These are phyloP conservation scores for Samsoniella hepiali DNA, from an alignment of 2,329 filamentous ascomycete genomes.

Conservation along the genomic window DNA sequence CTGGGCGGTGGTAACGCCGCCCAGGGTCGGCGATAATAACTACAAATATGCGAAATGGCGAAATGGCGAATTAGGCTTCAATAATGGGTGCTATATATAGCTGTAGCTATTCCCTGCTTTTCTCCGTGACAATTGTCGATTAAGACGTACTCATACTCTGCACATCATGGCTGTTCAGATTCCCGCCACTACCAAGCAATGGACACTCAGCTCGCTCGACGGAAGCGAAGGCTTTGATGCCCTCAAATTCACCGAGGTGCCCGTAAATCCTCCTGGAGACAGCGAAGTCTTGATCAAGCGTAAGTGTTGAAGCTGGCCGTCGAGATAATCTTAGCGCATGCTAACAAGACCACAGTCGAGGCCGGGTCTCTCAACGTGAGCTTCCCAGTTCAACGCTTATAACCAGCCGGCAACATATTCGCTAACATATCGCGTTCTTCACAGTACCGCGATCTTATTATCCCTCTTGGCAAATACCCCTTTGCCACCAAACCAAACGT, in stretches of 20 bases:
- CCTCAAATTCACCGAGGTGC: slow-evolving; percentile 53
- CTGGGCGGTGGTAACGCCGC: not conserved
- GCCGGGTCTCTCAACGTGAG: slow-evolving; percentile 49
- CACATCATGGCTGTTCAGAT: slow-evolving; percentile 6
- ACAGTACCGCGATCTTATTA: slow-evolving; percentile 50
- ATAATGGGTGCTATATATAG: too few species aligned
- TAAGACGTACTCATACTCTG: not conserved
- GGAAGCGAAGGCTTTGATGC: slow-evolving; percentile 50
- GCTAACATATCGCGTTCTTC: not conserved
- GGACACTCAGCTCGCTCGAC: slow-evolving; percentile 49
- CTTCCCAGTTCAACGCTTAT: too few species aligned
- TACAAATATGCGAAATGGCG: not conserved
- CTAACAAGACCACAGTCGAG: slow-evolving; percentile 33
- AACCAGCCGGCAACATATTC: too few species aligned
- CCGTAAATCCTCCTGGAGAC: slow-evolving; percentile 62
- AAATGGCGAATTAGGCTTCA: not conserved
- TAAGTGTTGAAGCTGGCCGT: slow-evolving; percentile 20
- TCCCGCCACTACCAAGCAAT: slow-evolving; percentile 49
- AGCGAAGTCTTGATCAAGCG: slow-evolving; percentile 68
- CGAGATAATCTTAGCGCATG: not conserved
- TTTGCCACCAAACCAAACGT: slow-evolving; percentile 42
- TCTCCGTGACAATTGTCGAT: too few species aligned
- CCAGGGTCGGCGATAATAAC: not conserved
- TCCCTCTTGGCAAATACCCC: slow-evolving; percentile 47
- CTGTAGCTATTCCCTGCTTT: too few species aligned